phyloP scores from a whole-genome alignment of 306 rosid species.

The Fragaria vesca region DNA sequence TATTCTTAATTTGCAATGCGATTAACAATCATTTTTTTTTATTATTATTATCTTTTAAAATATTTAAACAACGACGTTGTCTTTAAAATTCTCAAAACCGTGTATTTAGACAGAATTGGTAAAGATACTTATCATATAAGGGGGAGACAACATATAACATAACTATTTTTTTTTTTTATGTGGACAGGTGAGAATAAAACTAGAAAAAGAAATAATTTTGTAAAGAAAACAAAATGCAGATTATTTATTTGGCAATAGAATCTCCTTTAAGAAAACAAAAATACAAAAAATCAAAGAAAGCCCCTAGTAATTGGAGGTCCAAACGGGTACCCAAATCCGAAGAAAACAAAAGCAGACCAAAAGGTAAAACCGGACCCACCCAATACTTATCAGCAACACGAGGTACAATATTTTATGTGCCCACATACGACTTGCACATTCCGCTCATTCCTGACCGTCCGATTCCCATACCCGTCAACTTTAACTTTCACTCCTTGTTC shows the following conservation, averaged over 20 bases:
- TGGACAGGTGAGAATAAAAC: background rate
- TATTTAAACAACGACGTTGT: too few relatives aligned
- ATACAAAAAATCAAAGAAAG: background rate
- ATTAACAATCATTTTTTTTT: too few relatives aligned
- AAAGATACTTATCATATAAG: too few relatives aligned
- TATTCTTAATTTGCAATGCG: too few relatives aligned
- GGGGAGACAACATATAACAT: too few relatives aligned
- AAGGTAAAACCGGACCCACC: conserved; percentile 31
- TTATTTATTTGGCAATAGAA: background rate
- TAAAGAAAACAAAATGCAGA: background rate
- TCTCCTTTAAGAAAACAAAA: background rate
- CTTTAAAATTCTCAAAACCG: too few relatives aligned
- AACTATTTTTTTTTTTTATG: too few relatives aligned
- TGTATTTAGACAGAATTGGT: too few relatives aligned
- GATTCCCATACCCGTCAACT: background rate
- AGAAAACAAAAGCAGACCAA: conserved; percentile 8
- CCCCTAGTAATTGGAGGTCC: conserved; percentile 1
- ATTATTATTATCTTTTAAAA: too few relatives aligned
- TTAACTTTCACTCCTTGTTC: background rate
- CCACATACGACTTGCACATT: background rate
- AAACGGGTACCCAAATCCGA: conserved; percentile 14
- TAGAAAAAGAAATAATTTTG: background rate
- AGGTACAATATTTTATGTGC: background rate
- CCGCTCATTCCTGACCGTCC: background rate
- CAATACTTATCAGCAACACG: conserved; percentile 30